Base-by-base conservation (phyloP, 345 rosid genomes). In the Eucalyptus cloeziana region DNA sequence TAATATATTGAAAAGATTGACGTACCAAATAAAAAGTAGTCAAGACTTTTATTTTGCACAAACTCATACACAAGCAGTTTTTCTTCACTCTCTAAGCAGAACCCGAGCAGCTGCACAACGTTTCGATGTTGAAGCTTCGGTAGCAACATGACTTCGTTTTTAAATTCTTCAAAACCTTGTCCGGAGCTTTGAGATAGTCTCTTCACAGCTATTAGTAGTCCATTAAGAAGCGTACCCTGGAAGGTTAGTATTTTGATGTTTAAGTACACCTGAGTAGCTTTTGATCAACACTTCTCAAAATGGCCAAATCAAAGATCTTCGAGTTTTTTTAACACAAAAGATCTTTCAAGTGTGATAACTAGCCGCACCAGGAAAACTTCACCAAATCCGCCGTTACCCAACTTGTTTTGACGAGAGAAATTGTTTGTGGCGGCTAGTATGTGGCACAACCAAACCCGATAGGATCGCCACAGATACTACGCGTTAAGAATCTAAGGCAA, bases 1-100 rank as follows among this genome's bases (percentile, higher is more conserved):
- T 7, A 21, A 19, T 52, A 52, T 52, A 52, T 52, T 0, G 24
- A 52, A 52, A 52, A 8, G 24, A 8, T 44, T 8, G 9, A 19
- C 25, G 9, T 52, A 52, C 96, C 93, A 37, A 89, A 94, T 49
- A 94, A 69, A 60, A 90, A 88, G 67, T 9, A 44, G 80, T 93
- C 94, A 5, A 95, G 96, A 88, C 97, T 93, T 88, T 85, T 86
- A 87, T 94, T 95, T 8, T 89, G 90, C 62, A 95, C 89, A 85
- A 58, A 94, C 90, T 95, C 96, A 43, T 94, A 95, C 13, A 94
- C 54, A 37, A 95, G 93, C 7, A 95, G 83, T 62, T 91, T 95
- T 45, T 95, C 97, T 14, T 86, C 88, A 54, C 90, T 90, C 25
- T 94, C 90, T 11, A 92, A 49, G 89, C 96, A 94, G 56, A 92